Evolutionary conservation across 345 rosid species (phyloP).

Genomic region (Psidium guajava): DNA sequence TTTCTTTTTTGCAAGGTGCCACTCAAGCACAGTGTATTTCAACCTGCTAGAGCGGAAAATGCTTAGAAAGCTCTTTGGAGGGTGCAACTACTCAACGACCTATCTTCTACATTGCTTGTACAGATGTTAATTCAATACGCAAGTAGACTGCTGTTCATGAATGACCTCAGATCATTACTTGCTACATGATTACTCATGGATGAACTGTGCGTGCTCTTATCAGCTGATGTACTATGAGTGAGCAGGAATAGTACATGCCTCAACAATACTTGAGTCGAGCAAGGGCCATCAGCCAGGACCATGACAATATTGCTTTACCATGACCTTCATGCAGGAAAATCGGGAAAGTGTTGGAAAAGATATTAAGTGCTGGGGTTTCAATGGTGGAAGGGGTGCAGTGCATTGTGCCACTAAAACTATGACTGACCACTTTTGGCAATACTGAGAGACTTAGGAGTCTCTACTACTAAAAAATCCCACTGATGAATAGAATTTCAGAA

Average conservation of each 20-base stretch:
- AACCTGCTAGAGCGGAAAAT: background rate
- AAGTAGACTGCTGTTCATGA: background rate
- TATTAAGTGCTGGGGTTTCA: background rate
- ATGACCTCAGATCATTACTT: background rate
- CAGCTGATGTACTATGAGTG: background rate
- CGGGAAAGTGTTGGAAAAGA: background rate
- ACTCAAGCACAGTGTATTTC: background rate
- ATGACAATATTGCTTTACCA: background rate
- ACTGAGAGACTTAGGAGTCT: background rate
- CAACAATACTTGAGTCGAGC: background rate
- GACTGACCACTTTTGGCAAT: background rate
- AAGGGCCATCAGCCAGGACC: background rate
- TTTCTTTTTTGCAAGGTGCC: background rate
- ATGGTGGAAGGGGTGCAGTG: background rate
- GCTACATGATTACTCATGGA: background rate
- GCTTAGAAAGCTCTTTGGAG: background rate
- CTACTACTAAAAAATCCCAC: background rate
- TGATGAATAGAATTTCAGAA: background rate
- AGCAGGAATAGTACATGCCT: background rate
- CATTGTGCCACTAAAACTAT: background rate
- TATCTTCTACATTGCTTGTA: background rate
- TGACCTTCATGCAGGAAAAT: background rate
- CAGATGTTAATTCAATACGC: background rate
- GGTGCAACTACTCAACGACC: background rate
- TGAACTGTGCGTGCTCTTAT: background rate